These are phyloP conservation scores for Mycosarcoma mackinlayi DNA, from an alignment of 1,284 basidiomycete species.

Conservation along the genomic window DNA sequence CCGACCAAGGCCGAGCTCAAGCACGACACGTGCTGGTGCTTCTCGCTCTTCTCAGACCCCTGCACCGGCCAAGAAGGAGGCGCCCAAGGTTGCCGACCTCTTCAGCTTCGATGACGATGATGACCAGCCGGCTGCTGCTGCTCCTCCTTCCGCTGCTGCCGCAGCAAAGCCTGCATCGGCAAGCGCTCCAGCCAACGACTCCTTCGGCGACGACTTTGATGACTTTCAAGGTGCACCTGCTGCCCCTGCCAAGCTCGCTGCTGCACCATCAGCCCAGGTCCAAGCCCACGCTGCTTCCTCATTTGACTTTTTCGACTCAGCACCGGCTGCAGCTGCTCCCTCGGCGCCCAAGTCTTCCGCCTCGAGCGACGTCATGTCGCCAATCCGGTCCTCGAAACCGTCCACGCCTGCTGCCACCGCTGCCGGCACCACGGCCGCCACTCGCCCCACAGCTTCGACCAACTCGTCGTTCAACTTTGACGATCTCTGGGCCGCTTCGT, in stretches of 20 bases:
- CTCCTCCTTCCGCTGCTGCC: constrained; percentile 53
- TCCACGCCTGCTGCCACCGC: constrained; percentile 30
- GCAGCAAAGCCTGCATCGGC: constrained; percentile 15
- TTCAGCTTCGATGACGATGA: constrained; percentile 82
- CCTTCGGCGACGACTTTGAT: constrained; percentile 62
- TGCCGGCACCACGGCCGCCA: constrained; percentile 4
- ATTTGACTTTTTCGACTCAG: constrained; percentile 72
- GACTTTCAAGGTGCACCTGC: constrained; percentile 51
- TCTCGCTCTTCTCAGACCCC: constrained; percentile 17
- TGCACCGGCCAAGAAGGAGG: constrained; percentile 52
- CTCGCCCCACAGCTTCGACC: constrained; percentile 30
- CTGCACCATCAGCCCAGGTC: constrained; percentile 71
- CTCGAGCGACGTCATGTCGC: constrained; percentile 19
- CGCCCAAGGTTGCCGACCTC: constrained; percentile 73
- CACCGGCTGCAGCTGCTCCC: constrained; percentile 11
- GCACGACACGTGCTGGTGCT: constrained; percentile 23
- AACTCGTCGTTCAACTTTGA: constrained; percentile 74
- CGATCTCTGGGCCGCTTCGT: constrained; percentile 87
- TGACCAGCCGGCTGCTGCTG: constrained; percentile 69
- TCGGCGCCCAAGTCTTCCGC: constrained; percentile 21
- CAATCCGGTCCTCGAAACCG: constrained; percentile 16
- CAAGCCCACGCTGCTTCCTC: constrained; percentile 68
- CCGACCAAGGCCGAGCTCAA: constrained; percentile 21
- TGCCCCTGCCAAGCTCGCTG: constrained; percentile 72
- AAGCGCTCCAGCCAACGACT: constrained; percentile 22